Percentiles rank a stretch among this genome's conserved stretches.
Evolutionary conservation across 2,329 filamentous ascomycete genomes (phyloP).

Genomic region (Mollisia scopiformis): DNA sequence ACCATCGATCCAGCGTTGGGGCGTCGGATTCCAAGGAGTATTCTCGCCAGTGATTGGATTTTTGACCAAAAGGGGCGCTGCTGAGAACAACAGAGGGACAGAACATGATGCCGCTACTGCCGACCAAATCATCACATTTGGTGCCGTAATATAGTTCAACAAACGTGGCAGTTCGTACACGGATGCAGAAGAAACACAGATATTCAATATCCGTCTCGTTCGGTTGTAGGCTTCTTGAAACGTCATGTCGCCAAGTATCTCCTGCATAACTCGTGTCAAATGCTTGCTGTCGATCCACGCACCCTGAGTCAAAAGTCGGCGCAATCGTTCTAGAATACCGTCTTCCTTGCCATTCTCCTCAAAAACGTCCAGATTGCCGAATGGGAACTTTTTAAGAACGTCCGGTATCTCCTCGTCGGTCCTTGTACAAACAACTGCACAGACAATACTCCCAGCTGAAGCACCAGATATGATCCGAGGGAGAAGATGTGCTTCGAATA

Average conservation of each 20-base stretch:
- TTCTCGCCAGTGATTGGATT: slow-evolving; percentile 79
- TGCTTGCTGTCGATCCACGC: slow-evolving; percentile 85
- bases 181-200: slow-evolving; percentile 86
- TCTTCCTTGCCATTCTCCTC: slow-evolving; percentile 61
- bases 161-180: slow-evolving; percentile 85
- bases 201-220: slow-evolving; percentile 90
- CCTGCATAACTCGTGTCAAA: slow-evolving; percentile 78
- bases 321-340: slow-evolving; percentile 68
- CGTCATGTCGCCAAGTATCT: slow-evolving; percentile 83
- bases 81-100: slow-evolving; percentile 82
- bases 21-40: slow-evolving; percentile 82
- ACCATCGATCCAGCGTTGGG: slow-evolving; percentile 89
- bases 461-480: slow-evolving; percentile 71
- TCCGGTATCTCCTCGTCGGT: slow-evolving; percentile 65
- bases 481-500: slow-evolving; percentile 64
- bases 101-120: slow-evolving; percentile 96
- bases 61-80: slow-evolving; percentile 80
- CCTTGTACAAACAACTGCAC: slow-evolving; percentile 64
- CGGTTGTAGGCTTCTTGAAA: slow-evolving; percentile 96
- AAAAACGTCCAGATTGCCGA: slow-evolving; percentile 67
- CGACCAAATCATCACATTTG: slow-evolving; percentile 95
- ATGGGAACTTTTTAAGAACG: slow-evolving; percentile 60
- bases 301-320: slow-evolving; percentile 77
- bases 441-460: slow-evolving; percentile 72
- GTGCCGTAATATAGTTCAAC: slow-evolving; percentile 90